A percentile compares a stretch with the other conserved stretches of the same genome.
These are phyloP conservation scores for Penicillium bovifimosum DNA, from an alignment of 495 filamentous ascomycete genomes.

Conservation along the genomic window DNA sequence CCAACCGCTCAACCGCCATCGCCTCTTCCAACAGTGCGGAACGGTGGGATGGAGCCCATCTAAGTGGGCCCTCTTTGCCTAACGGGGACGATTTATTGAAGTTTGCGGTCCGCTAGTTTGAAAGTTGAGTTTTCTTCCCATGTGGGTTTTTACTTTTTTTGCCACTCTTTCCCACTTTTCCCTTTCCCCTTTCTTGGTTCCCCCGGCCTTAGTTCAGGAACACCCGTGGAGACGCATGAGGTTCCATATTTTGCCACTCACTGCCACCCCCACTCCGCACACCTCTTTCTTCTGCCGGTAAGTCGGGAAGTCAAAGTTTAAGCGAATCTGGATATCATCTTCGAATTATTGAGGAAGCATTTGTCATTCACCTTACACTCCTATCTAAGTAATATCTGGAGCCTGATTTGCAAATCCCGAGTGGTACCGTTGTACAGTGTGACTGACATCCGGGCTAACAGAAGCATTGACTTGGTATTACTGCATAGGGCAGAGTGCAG, in stretches of 20 bases:
- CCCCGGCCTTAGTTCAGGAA: slow-evolving; percentile 7
- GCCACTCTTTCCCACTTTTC: slow-evolving; percentile 7
- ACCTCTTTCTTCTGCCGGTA: neutral
- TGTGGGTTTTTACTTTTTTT: slow-evolving; percentile 8
- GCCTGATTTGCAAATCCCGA: neutral
- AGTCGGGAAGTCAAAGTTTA: slow-evolving; percentile 2
- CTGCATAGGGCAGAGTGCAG: neutral
- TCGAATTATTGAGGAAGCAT: neutral
- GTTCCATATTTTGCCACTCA: neutral
- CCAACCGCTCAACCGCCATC: neutral
- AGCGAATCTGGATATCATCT: neutral
- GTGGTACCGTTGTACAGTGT: neutral
- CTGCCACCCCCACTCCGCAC: neutral
- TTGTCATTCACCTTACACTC: slow-evolving; percentile 2
- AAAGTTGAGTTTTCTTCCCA: slow-evolving; percentile 11
- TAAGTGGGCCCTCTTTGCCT: slow-evolving; percentile 14
- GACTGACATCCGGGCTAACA: neutral
- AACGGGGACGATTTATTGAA: slow-evolving; percentile 23
- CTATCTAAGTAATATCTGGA: neutral
- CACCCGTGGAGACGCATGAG: slow-evolving; percentile 5
- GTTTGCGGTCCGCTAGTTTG: slow-evolving; percentile 19
- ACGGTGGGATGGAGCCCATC: slow-evolving; percentile 14
- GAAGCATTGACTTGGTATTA: neutral
- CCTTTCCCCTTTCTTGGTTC: slow-evolving; percentile 6
- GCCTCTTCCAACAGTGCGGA: slow-evolving; percentile 25